Percentiles rank a stretch among this genome's conserved stretches.
phyloP scores from a whole-genome alignment of 116 monocot genomes.

The Dioscorea cayenensis region DNA sequence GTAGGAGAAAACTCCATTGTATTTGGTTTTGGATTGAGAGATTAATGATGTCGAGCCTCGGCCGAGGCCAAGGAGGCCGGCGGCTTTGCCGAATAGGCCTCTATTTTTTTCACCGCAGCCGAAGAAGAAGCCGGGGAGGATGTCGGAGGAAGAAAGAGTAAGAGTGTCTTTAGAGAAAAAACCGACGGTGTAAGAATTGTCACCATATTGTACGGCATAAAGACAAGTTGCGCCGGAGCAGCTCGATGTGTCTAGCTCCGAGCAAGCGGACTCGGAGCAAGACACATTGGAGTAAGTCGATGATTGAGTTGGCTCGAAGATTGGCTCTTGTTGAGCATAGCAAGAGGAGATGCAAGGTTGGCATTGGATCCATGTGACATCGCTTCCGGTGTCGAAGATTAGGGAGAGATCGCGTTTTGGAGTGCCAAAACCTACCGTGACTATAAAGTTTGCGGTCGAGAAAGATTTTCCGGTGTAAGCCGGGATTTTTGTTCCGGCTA shows the following conservation, averaged over 20 bases:
- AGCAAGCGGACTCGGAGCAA: conserved; percentile 48
- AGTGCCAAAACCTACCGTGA: conserved; percentile 63
- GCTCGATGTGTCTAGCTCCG: conserved; percentile 8
- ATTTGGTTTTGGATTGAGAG: conserved; percentile 33
- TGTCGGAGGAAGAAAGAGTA: conserved; percentile 21
- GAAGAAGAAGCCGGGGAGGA: conserved; percentile 27
- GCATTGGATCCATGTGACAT: conserved; percentile 87
- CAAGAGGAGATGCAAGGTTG: conserved; percentile 50
- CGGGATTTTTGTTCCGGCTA: background rate
- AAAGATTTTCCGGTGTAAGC: conserved; percentile 26
- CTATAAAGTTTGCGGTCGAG: conserved; percentile 55
- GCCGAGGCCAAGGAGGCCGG: conserved; percentile 61
- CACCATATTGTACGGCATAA: conserved; percentile 66
- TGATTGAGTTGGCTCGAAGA: conserved; percentile 67
- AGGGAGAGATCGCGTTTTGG: conserved; percentile 36
- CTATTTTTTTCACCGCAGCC: conserved; percentile 53
- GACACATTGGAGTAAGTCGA: conserved; percentile 63
- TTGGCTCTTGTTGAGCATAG: conserved; percentile 56
- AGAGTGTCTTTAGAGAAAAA: conserved; percentile 50
- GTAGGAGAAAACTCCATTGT: conserved; percentile 45
- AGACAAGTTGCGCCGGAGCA: conserved; percentile 47
- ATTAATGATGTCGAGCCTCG: conserved; percentile 31
- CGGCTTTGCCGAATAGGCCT: conserved; percentile 43
- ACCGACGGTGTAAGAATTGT: conserved; percentile 55
- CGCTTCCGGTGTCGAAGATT: conserved; percentile 88